These are phyloP conservation scores for Leptographium lundbergii DNA, from an alignment of 2,329 filamentous ascomycete genomes.

Conservation along the genomic window DNA sequence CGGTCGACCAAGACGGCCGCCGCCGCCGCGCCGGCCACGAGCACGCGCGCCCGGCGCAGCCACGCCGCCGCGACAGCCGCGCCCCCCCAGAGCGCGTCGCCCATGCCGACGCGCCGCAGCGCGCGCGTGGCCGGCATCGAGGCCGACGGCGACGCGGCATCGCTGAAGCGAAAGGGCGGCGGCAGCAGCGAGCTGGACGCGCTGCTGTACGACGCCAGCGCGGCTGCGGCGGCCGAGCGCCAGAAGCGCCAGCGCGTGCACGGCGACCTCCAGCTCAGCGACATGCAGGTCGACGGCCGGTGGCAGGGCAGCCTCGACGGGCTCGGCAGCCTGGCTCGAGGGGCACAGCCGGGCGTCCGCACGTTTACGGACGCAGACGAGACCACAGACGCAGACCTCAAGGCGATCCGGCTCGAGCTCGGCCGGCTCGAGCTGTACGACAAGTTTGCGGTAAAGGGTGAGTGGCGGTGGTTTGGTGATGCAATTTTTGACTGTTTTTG, in stretches of 20 bases:
- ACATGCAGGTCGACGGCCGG: constrained; percentile 69
- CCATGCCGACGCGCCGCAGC: constrained; percentile 42
- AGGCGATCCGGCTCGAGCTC: constrained; percentile 64
- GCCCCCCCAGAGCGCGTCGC: constrained; percentile 23
- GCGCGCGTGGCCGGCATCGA: constrained; percentile 45
- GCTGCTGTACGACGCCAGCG: neutral
- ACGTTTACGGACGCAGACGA: constrained; percentile 78
- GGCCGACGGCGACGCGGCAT: constrained; percentile 21
- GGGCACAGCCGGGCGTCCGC: constrained; percentile 65
- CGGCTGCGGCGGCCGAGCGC: constrained; percentile 21
- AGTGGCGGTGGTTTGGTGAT: constrained; percentile 13
- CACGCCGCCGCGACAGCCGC: constrained; percentile 14
- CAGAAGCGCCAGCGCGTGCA: constrained; percentile 45
- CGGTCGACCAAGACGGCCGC: constrained; percentile 15
- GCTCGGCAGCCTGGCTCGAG: constrained; percentile 35
- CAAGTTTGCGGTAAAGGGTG: constrained; percentile 68
- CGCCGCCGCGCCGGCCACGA: constrained; percentile 13
- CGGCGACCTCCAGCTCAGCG: constrained; percentile 55
- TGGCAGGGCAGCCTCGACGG: constrained; percentile 59
- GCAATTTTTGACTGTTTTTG: no score
- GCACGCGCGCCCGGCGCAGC: constrained; percentile 7
- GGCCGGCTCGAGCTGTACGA: constrained; percentile 68
- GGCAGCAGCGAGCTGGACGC: neutral
- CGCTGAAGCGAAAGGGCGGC: neutral
- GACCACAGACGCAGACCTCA: constrained; percentile 65